phyloP scores from a whole-genome alignment of 768 basidiomycete species.

The Paxillus ammoniavirescens region DNA sequence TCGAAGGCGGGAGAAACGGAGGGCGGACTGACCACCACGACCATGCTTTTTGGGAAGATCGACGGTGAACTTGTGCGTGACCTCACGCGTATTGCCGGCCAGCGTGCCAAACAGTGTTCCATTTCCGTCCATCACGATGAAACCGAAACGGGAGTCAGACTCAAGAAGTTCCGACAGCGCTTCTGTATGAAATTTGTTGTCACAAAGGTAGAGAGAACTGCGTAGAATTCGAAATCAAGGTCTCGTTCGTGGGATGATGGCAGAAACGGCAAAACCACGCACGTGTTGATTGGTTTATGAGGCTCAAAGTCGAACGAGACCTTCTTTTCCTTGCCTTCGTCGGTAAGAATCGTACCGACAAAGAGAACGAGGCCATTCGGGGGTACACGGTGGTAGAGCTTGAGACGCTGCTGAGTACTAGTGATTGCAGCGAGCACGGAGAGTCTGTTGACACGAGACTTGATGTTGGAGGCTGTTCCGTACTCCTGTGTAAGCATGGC shows the following conservation, averaged over 20 bases:
- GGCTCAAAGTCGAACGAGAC: conserved; percentile 98
- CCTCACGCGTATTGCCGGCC: conserved; percentile 94
- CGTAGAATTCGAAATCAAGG: conserved; percentile 2
- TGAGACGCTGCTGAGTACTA: conserved; percentile 94
- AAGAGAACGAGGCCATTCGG: conserved; percentile 97
- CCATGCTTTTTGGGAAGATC: conserved; percentile 99
- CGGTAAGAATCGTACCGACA: conserved; percentile 96
- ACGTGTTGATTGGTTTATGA: conserved; percentile 99
- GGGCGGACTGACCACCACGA: conserved; percentile 98
- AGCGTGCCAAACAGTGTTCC: conserved; percentile 95
- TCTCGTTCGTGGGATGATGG: not conserved
- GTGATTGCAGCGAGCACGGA: conserved; percentile 98
- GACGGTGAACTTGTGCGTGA: conserved; percentile 98
- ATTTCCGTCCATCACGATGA: conserved; percentile 99
- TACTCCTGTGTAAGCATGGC: conserved; percentile 98
- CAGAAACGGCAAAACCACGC: conserved; percentile 28
- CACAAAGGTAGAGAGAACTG: conserved; percentile 96
- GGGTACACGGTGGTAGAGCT: conserved; percentile 94
- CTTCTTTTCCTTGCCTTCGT: conserved; percentile 99
- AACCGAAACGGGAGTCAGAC: conserved; percentile 96
- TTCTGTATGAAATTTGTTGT: conserved; percentile 99
- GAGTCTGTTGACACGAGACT: conserved; percentile 95
- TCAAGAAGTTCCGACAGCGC: conserved; percentile 95
- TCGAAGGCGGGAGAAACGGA: conserved; percentile 98
- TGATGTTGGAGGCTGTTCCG: conserved; percentile 99